Conservation (phyloP, 2,329 filamentous ascomycete genomes). For the Coniella vitis region DNA sequence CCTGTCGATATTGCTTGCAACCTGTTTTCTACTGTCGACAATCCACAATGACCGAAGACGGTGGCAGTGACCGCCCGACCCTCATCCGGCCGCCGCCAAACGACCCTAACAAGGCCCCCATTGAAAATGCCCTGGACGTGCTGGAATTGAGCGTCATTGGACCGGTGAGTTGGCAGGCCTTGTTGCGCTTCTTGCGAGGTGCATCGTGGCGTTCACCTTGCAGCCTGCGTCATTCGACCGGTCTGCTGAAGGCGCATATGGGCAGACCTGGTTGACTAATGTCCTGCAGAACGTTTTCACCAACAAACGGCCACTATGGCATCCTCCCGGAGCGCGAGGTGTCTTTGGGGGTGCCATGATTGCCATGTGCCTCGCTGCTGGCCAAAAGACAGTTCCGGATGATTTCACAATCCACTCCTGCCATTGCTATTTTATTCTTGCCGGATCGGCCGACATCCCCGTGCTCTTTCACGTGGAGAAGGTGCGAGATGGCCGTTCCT, state of each 20-base stretch:
- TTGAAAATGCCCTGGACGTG: constrained; percentile 85
- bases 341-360: constrained; percentile 93
- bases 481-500: constrained; percentile 83
- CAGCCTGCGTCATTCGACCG: too few relatives aligned
- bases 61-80: constrained; percentile 34
- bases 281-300: constrained; percentile 67
- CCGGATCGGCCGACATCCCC: constrained; percentile 76
- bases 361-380: constrained; percentile 82
- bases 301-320: constrained; percentile 87
- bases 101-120: constrained; percentile 66
- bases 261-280: not conserved
- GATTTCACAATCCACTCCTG: constrained; percentile 87
- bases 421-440: constrained; percentile 98
- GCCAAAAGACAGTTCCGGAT: constrained; percentile 75
- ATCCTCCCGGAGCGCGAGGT: constrained; percentile 82
- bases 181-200: too few relatives aligned
- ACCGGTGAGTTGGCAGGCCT: constrained; percentile 60
- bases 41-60: constrained; percentile 9
- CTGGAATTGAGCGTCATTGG: constrained; percentile 71
- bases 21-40: too few relatives aligned
- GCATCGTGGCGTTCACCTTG: too few relatives aligned
- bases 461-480: constrained; percentile 93
- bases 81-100: constrained; percentile 69
- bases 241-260: not conserved
- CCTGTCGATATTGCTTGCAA: not conserved